Evolutionary conservation across 2,329 filamentous ascomycete species (phyloP).

Genomic region (Phaeosphaeriaceae sp.): DNA sequence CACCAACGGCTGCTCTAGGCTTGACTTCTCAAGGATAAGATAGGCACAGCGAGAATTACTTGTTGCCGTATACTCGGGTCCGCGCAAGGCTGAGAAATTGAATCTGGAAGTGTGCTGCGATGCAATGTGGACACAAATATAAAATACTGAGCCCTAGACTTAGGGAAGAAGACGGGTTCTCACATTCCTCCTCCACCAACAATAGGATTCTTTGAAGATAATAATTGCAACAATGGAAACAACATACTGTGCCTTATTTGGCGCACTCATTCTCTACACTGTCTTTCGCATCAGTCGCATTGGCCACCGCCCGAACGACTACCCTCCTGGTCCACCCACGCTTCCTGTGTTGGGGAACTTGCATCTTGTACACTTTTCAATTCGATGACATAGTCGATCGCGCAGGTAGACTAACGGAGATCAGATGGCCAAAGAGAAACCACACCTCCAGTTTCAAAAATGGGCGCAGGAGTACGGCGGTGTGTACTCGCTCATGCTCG

Average conservation of each 20-base stretch:
- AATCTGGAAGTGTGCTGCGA: not conserved
- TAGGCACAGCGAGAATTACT: not conserved
- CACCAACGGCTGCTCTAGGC: not conserved
- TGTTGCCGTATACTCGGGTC: not conserved
- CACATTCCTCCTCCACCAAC: too few species aligned
- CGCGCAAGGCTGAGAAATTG: not conserved
- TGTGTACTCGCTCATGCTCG: slow-evolving; percentile 61
- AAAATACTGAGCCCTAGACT: not conserved
- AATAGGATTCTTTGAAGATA: not conserved
- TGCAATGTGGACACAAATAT: not conserved
- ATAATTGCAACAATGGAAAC: not conserved
- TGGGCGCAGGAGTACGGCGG: slow-evolving; percentile 63
- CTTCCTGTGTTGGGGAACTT: slow-evolving; percentile 61
- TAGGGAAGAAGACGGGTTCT: too few species aligned
- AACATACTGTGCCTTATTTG: not conserved
- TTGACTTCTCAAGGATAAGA: not conserved
- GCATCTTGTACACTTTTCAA: slow-evolving; percentile 51
- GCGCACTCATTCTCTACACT: not conserved
- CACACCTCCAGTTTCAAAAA: slow-evolving; percentile 58
- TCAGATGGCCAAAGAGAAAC: slow-evolving; percentile 36
- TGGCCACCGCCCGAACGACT: slow-evolving; percentile 41
- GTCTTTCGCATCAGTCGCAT: slow-evolving; percentile 10
- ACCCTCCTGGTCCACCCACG: slow-evolving; percentile 60
- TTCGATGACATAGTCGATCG: not conserved
- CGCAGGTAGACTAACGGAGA: not conserved